Evolutionary conservation across 2,329 filamentous ascomycete genomes (phyloP).

Genomic region (Exophiala dermatitidis): DNA sequence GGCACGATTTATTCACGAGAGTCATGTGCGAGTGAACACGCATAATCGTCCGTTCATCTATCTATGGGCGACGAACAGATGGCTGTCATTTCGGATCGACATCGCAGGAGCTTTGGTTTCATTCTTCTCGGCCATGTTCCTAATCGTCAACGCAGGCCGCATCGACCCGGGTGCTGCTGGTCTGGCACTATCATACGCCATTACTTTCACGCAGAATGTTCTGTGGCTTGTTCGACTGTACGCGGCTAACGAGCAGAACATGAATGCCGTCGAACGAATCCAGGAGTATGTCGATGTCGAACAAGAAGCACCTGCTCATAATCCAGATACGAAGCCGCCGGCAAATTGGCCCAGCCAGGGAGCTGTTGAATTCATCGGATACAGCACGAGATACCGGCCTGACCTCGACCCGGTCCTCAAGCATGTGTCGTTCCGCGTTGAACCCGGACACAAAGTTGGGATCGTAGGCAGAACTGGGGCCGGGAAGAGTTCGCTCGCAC

Average conservation of each 20-base stretch:
- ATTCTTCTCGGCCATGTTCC: slow-evolving; percentile 88
- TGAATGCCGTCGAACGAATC: slow-evolving; percentile 97
- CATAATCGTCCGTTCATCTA: slow-evolving; percentile 93
- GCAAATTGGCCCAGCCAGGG: slow-evolving; percentile 79
- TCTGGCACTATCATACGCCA: slow-evolving; percentile 88
- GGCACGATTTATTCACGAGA: slow-evolving; percentile 86
- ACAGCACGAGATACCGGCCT: slow-evolving; percentile 79
- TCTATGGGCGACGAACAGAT: slow-evolving; percentile 92
- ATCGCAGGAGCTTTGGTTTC: slow-evolving; percentile 82
- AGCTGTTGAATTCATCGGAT: slow-evolving; percentile 77
- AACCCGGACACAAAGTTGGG: slow-evolving; percentile 82
- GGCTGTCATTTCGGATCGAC: slow-evolving; percentile 90
- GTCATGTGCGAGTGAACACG: slow-evolving; percentile 77
- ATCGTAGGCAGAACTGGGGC: slow-evolving; percentile 94
- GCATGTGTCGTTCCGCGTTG: slow-evolving; percentile 77
- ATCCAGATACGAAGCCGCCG: slow-evolving; percentile 70
- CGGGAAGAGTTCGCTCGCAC: slow-evolving; percentile 88
- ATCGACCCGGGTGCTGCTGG: slow-evolving; percentile 89
- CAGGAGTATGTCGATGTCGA: slow-evolving; percentile 97
- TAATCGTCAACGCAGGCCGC: slow-evolving; percentile 71
- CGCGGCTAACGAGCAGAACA: slow-evolving; percentile 93
- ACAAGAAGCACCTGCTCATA: slow-evolving; percentile 73
- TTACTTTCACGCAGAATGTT: slow-evolving; percentile 94
- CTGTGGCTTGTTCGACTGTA: slow-evolving; percentile 94
- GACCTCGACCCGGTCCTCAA: slow-evolving; percentile 84